These are phyloP conservation scores for Mortierella antarctica DNA, from an alignment of 192 early-diverging fungal genomes.

Conservation along the genomic window DNA sequence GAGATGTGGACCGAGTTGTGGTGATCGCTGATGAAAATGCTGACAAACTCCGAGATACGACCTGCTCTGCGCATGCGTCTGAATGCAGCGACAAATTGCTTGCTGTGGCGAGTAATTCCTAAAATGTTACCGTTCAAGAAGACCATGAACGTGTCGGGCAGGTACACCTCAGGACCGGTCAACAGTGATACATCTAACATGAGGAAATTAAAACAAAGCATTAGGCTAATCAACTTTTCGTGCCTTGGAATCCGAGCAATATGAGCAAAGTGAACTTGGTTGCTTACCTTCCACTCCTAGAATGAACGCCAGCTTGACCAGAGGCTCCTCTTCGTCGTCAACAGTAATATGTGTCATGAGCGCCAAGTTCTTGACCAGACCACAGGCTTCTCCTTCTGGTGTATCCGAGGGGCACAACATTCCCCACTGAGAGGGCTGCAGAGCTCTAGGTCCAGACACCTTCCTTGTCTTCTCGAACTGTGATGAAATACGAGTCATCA, in stretches of 20 bases:
- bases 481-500: constrained; percentile 96
- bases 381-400: constrained; percentile 98
- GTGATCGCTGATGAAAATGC: constrained; percentile 86
- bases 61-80: constrained; percentile 88
- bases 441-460: constrained; percentile 93
- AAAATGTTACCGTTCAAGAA: constrained; percentile 95
- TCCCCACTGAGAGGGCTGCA: constrained; percentile 98
- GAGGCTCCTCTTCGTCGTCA: constrained; percentile 86
- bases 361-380: constrained; percentile 96
- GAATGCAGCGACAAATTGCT: constrained; percentile 89
- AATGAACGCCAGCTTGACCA: constrained; percentile 81
- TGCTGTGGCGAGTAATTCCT: constrained; percentile 85
- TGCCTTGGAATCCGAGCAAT: no score
- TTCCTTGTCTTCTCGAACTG: constrained; percentile 99
- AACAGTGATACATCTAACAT: constrained; percentile 83
- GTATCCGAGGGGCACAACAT: constrained; percentile 98
- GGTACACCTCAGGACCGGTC: constrained; percentile 89
- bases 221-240: background rate
- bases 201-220: background rate
- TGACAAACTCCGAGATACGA: constrained; percentile 90
- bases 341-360: constrained; percentile 99
- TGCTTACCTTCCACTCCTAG: constrained; percentile 84
- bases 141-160: constrained; percentile 82
- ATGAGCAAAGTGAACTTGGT: background rate
- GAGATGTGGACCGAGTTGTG: constrained; percentile 90